Base-by-base conservation (phyloP, 2,329 filamentous ascomycete species). In the Trichoderma lentiforme region DNA sequence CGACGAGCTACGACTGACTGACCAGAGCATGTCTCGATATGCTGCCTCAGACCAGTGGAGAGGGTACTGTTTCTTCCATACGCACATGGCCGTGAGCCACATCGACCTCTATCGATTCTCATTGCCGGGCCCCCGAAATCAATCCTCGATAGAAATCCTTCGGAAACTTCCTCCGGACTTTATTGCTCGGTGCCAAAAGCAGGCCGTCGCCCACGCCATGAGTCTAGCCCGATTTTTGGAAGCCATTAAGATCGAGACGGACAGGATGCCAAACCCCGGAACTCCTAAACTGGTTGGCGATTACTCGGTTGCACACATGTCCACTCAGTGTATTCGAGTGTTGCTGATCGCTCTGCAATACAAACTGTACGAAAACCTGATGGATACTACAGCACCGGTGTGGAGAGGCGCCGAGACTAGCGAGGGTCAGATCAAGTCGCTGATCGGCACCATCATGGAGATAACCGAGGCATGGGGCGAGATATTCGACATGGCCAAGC, bases 21-120 rank as follows among this genome's bases (percentile, higher is more conserved):
- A 83, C 26, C 76, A 78, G 57, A 82, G 78, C 66, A 79, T 82
- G 21, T 71, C 74, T 26, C 76, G 74, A 57, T 81, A 80, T 68
- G 77, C 82, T 30, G 74, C 74, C 3, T 77, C 77, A 2, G 71
- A 77, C 4, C 76, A 83, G 56, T 76, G 79, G 26, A 74, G 77
- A 6, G 80, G 79, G 28, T 83, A 81, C 60, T 77, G 82, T 36
- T 81, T 81, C 73, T 76, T 84, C 30, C 81, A 83, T 73, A 80
- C 79, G 1, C 78, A 79, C 63, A 76, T 83, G 21, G 80, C 79
- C 30, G 77, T 79, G 7, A 77, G 80, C 47, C 81, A 83, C 68
- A 78, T 83, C 14, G 81, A 83, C 36, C 74, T 84, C 7, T 84
- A 84, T 71, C 78, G 82, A 12, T 82, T 83, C 71, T 78, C 80